phyloP scores from a whole-genome alignment of 2,329 filamentous ascomycete species.

The Cylindrodendrum hubeiense region DNA sequence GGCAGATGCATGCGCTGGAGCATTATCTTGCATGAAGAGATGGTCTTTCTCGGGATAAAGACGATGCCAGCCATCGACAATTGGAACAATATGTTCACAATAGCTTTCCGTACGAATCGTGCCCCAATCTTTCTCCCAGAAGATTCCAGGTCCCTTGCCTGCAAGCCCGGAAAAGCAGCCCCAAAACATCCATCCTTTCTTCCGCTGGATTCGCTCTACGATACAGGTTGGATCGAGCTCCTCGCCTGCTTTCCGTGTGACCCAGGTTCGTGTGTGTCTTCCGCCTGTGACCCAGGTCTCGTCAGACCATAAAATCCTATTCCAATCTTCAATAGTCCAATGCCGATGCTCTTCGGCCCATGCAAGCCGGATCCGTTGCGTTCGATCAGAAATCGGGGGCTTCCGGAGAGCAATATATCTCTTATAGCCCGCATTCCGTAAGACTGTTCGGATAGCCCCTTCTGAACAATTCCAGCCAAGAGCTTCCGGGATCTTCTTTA shows the following conservation, averaged over 20 bases:
- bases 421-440: no score
- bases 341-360: background rate
- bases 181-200: background rate
- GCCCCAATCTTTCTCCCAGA: background rate
- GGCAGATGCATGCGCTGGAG: background rate
- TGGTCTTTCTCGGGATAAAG: background rate
- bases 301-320: background rate
- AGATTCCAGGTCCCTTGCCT: background rate
- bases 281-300: background rate
- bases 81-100: background rate
- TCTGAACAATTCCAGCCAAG: no score
- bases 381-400: constrained; percentile 1
- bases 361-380: background rate
- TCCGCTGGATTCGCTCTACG: background rate
- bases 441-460: no score
- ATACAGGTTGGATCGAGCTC: background rate
- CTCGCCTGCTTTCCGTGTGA: background rate
- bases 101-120: background rate
- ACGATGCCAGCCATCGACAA: background rate
- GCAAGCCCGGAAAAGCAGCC: background rate
- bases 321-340: background rate
- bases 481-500: no score
- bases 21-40: background rate
- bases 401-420: background rate
- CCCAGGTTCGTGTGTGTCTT: background rate